These are phyloP conservation scores for Beauveria bassiana DNA, from an alignment of 2,329 filamentous ascomycete genomes.

Conservation along the genomic window DNA sequence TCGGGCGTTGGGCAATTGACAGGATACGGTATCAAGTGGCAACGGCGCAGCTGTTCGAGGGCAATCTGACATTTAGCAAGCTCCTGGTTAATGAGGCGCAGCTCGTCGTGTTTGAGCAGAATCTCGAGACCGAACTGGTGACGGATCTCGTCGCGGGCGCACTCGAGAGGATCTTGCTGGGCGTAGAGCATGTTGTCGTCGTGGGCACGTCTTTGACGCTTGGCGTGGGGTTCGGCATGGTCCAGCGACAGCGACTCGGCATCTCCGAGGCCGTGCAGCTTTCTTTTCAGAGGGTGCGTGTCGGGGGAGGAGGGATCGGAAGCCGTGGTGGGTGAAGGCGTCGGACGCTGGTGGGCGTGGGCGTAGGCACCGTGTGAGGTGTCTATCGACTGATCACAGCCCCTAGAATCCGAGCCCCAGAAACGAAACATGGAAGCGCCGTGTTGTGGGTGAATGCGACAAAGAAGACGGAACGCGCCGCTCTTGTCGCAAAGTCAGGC, in stretches of 20 bases:
- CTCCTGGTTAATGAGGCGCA: slow-evolving; percentile 91
- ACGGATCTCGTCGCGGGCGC: slow-evolving; percentile 65
- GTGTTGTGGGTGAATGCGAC: slow-evolving; percentile 14
- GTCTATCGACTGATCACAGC: slow-evolving; percentile 44
- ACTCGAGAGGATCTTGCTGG: slow-evolving; percentile 29
- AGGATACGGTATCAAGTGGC: slow-evolving; percentile 86
- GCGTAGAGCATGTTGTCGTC: slow-evolving; percentile 4
- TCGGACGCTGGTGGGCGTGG: slow-evolving; percentile 23
- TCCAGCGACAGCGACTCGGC: slow-evolving; percentile 18
- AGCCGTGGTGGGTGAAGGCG: slow-evolving; percentile 19
- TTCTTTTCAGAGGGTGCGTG: slow-evolving; percentile 32
- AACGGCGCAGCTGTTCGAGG: slow-evolving; percentile 86
- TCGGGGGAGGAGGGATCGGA: slow-evolving; percentile 12
- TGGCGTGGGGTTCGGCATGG: slow-evolving; percentile 24
- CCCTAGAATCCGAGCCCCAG: slow-evolving; percentile 51
- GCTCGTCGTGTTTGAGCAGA: slow-evolving; percentile 85
- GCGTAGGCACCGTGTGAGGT: slow-evolving; percentile 30
- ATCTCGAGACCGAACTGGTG: slow-evolving; percentile 89
- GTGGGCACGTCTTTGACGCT: slow-evolving; percentile 31
- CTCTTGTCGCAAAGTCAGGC: slow-evolving; percentile 6
- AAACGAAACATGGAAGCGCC: slow-evolving; percentile 54
- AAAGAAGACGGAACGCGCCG: slow-evolving; percentile 12
- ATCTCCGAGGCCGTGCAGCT: slow-evolving; percentile 28
- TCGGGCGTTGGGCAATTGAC: slow-evolving; percentile 58
- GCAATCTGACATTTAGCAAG: slow-evolving; percentile 91